Base-by-base conservation (phyloP, 1,139 yeast species). In the Meyerozyma carpophila region DNA sequence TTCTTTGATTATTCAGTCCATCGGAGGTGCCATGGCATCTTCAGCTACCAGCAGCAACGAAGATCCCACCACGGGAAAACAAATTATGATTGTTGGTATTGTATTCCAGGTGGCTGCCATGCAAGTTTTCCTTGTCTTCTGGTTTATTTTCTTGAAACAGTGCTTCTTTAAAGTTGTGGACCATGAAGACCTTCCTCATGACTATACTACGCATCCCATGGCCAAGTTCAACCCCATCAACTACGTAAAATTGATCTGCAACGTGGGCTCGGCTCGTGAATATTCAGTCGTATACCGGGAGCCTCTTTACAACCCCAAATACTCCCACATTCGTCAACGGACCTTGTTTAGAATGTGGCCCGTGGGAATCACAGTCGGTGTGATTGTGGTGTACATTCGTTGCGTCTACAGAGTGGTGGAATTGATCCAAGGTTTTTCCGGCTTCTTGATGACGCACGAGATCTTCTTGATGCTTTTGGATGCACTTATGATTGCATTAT, bases 11-110 rank as follows among this genome's bases (percentile, higher is more conserved):
- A 50, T 68, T 41, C 73, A 69, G 52, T 73, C 70, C 1, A 54
- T 57, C 21, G 74, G 74, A 11, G 75, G 73, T 10, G 70, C 59
- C 2, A 50, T 60, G 40, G 72, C 74, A 2, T 64, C 70, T 2
- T 46, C 51, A 14, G 53, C 57, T 7, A 49, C 61, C 7, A 43
- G 53, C 24, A 39, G 50, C 4, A 51, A 52, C 21, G 50, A 50
- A 37, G 47, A 49, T 42, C 48, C 63, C 1, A 41, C 41, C 1
- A 28, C 49, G 1, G 75, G 74, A 5, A 65, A 71, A 1, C 50
- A 61, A 44, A 50, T 65, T 8, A 68, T 69, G 73, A 56, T 68
- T 39, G 67, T 63, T 1, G 74, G 74, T 16, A 66, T 69, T 29
- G 67, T 58, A 6, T 65, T 67, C 47, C 74, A 69, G 54, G 71